Percentiles rank a stretch among this genome's conserved stretches.
These are phyloP conservation scores for Lycium barbarum DNA, from an alignment of 257 asterid genomes.

Conservation along the genomic window DNA sequence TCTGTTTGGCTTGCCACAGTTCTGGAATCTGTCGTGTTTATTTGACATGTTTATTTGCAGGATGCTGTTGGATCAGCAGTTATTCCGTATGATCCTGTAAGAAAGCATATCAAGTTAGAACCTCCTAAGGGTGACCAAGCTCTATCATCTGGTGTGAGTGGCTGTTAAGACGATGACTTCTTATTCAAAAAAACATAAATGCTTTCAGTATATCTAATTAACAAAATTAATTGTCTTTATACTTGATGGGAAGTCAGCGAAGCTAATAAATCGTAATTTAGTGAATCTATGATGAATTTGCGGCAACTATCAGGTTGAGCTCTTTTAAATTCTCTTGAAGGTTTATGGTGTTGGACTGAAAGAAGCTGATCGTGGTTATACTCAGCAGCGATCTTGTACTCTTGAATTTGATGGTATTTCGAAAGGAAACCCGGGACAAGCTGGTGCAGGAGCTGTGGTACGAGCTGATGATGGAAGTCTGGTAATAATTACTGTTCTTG, in stretches of 20 bases:
- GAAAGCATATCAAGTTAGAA: slow-evolving; percentile 32
- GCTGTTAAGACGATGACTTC: slow-evolving; percentile 22
- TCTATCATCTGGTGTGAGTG: slow-evolving; percentile 34
- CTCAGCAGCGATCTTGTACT: slow-evolving; percentile 37
- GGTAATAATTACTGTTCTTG: slow-evolving; percentile 24
- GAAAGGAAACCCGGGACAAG: slow-evolving; percentile 36
- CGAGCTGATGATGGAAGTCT: slow-evolving; percentile 41
- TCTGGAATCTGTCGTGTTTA: slow-evolving; percentile 5
- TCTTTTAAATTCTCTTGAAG: slow-evolving; percentile 12
- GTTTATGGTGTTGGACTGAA: slow-evolving; percentile 24
- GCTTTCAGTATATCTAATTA: slow-evolving; percentile 23
- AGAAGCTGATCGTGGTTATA: slow-evolving; percentile 19
- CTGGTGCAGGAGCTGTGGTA: slow-evolving; percentile 42
- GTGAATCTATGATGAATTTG: not conserved
- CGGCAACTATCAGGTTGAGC: slow-evolving; percentile 14
- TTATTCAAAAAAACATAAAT: not conserved
- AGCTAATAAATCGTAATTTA: slow-evolving; percentile 8
- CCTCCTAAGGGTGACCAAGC: slow-evolving; percentile 30
- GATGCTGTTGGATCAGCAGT: slow-evolving; percentile 29
- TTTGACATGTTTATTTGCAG: slow-evolving; percentile 19
- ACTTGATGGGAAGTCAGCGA: not conserved
- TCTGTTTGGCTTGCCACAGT: slow-evolving; percentile 2
- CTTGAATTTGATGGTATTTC: slow-evolving; percentile 42
- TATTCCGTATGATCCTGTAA: slow-evolving; percentile 14
- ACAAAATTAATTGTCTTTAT: not conserved